These are phyloP conservation scores for Mycena galopus DNA, from an alignment of 768 basidiomycete species.

Conservation along the genomic window DNA sequence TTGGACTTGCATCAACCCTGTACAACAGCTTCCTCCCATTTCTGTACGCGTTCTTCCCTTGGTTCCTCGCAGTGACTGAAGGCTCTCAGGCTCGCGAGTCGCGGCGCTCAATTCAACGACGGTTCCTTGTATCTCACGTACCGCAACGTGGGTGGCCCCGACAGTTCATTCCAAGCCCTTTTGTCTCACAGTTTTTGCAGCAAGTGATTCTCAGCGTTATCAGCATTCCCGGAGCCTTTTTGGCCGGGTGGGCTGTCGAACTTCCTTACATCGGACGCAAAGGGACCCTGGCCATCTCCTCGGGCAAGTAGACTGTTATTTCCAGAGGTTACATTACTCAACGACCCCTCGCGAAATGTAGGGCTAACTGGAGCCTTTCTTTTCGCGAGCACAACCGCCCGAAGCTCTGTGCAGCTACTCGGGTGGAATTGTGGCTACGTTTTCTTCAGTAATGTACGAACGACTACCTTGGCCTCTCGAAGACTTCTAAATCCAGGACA, in stretches of 20 bases:
- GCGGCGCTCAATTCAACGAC: constrained; percentile 79
- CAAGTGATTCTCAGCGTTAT: constrained; percentile 78
- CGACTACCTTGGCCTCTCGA: background rate
- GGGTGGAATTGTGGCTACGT: constrained; percentile 87
- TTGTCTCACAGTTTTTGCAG: constrained; percentile 47
- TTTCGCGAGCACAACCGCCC: constrained; percentile 80
- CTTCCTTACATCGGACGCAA: constrained; percentile 72
- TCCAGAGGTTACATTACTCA: constrained; percentile 52
- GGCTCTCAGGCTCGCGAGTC: constrained; percentile 64
- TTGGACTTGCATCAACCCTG: constrained; percentile 82
- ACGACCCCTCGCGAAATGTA: constrained; percentile 61
- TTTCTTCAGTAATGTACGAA: constrained; percentile 70
- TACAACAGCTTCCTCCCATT: constrained; percentile 40
- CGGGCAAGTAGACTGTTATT: constrained; percentile 59
- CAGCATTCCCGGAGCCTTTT: constrained; percentile 78
- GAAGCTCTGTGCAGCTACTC: constrained; percentile 60
- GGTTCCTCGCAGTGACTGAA: background rate
- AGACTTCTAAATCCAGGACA: constrained; percentile 36
- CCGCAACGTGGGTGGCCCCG: constrained; percentile 64
- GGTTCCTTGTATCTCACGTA: constrained; percentile 79
- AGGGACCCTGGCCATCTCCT: constrained; percentile 75
- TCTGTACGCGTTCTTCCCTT: constrained; percentile 12
- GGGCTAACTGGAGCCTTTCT: constrained; percentile 83
- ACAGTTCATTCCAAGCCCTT: background rate
- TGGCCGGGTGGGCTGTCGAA: constrained; percentile 81